Conservation (phyloP, 2,329 filamentous ascomycete genomes). For the Colletotrichum euphorbiae region DNA sequence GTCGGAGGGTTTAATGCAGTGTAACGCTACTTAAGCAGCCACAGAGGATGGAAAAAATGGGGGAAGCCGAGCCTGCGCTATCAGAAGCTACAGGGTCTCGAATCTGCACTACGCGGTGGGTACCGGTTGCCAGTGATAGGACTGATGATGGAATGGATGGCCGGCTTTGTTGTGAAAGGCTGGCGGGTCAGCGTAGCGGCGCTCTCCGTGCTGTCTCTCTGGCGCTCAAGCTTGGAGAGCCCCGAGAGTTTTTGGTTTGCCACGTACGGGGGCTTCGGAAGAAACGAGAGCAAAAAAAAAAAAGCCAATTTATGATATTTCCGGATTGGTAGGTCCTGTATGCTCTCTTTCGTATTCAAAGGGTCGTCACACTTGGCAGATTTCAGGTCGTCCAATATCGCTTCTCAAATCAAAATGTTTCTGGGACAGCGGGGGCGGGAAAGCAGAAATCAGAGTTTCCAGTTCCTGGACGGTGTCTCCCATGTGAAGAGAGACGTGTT, state of each 20-base stretch:
- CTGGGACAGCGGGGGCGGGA: slow-evolving; percentile 14
- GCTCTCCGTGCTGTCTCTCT: slow-evolving; percentile 1
- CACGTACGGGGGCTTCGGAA: slow-evolving; percentile 17
- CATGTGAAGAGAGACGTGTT: slow-evolving; percentile 35
- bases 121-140: slow-evolving; percentile 25
- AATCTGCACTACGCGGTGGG: not conserved
- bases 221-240: slow-evolving; percentile 26
- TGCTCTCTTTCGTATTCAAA: slow-evolving; percentile 25
- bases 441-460: slow-evolving; percentile 29
- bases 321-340: slow-evolving; percentile 4
- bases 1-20: slow-evolving; percentile 37
- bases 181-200: slow-evolving; percentile 2
- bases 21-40: slow-evolving; percentile 30
- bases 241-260: slow-evolving; percentile 11
- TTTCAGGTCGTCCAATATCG: slow-evolving; percentile 33
- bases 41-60: slow-evolving; percentile 11
- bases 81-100: slow-evolving; percentile 33
- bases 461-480: slow-evolving; percentile 35
- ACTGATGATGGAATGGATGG: slow-evolving; percentile 33
- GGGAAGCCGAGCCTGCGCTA: slow-evolving; percentile 36
- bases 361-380: slow-evolving; percentile 18
- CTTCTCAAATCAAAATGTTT: slow-evolving; percentile 18
- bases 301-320: not conserved
- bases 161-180: slow-evolving; percentile 21
- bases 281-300: not conserved